Base-by-base conservation (phyloP, 2,329 filamentous ascomycete species). In the Lecanicillium sp. region DNA sequence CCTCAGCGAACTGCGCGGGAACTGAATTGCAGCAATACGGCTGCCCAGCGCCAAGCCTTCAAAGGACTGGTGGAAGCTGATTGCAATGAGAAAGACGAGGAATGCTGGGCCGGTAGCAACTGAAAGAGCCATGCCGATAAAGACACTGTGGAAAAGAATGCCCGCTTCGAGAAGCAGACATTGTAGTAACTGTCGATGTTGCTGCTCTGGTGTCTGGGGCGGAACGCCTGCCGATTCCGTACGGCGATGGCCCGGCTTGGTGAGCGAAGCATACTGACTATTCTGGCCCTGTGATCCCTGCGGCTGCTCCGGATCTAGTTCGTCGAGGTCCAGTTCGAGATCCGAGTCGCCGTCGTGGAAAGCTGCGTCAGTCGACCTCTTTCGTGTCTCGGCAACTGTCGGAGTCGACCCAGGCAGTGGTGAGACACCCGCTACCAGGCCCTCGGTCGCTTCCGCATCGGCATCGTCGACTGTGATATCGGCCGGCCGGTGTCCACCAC, bases 41-140 rank as follows among this genome's bases (percentile, higher is more conserved):
- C 84, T 84, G 6, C 87, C 87, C 4, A 94, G 74, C 0, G 87
- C 87, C 12, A 94, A 78, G 2, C 87, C 87, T 63, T 94, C 87
- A 47, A 94, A 94, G 1, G 84, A 87, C 63, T 94, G 84, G 53
- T 92, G 85, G 59, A 90, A 89, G 47, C 76, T 78, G 45, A 92
- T 88, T 35, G 85, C 85, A 20, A 89, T 70, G 0, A 92, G 67
- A 46, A 92, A 84, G 11, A 90, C 83, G 30, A 86, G 67, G 53
- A 92, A 92, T 1, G 83, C 78, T 0, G 84, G 81, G 0, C 85
- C 85, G 0, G 83, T 87, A 1, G 85, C 80, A 1, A 92, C 85
- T 1, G 83, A 87, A 20, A 92, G 71, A 4, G 85, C 84, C 83
- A 90, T 89, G 45, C 85, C 85, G 50, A 92, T 90, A 53, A 92